Percentiles rank a stretch among this genome's conserved stretches.
phyloP scores from a whole-genome alignment of 2,329 filamentous ascomycete genomes.

The Pestalotiopsis sp. region DNA sequence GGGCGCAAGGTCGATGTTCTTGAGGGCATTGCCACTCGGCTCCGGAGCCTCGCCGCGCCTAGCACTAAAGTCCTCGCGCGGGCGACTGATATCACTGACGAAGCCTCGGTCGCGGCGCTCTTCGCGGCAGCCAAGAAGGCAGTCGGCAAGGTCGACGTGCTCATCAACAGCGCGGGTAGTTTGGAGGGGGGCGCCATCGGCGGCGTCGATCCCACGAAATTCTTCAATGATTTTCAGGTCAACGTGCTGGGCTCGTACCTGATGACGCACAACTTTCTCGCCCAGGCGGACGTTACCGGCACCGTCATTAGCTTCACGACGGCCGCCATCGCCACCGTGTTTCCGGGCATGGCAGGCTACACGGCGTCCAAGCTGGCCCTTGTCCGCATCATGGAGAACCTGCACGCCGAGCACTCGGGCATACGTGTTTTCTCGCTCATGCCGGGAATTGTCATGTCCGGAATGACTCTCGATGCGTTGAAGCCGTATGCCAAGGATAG shows the following conservation, averaged over 20 bases:
- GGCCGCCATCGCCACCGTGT: conserved; percentile 8
- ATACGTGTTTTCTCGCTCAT: conserved; percentile 12
- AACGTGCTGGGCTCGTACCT: conserved; percentile 21
- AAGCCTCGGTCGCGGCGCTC: conserved; percentile 19
- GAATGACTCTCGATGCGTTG: conserved; percentile 12
- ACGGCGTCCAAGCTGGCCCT: conserved; percentile 21
- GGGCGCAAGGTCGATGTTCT: conserved; percentile 21
- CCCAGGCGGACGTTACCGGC: conserved; percentile 17
- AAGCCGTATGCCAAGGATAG: conserved; percentile 9
- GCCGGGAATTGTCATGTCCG: conserved; percentile 11
- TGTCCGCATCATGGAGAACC: conserved; percentile 18
- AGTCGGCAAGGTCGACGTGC: neutral
- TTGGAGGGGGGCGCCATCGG: conserved; percentile 15
- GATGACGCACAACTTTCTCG: conserved; percentile 19
- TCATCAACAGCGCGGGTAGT: conserved; percentile 13
- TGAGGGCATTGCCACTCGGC: conserved; percentile 15
- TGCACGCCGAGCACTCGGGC: conserved; percentile 17
- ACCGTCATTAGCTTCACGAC: conserved; percentile 19
- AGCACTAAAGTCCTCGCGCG: conserved; percentile 18
- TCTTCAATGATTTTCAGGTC: conserved; percentile 18
- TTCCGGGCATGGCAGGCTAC: conserved; percentile 19
- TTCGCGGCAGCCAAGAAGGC: conserved; percentile 13
- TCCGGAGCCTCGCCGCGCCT: conserved; percentile 16
- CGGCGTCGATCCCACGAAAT: conserved; percentile 14
- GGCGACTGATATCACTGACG: conserved; percentile 18